Evolutionary conservation across 371 early-diverging fungal species (phyloP), one percentile per base, ranked within the genome.

Genomic region (Mortierella sp.): DNA sequence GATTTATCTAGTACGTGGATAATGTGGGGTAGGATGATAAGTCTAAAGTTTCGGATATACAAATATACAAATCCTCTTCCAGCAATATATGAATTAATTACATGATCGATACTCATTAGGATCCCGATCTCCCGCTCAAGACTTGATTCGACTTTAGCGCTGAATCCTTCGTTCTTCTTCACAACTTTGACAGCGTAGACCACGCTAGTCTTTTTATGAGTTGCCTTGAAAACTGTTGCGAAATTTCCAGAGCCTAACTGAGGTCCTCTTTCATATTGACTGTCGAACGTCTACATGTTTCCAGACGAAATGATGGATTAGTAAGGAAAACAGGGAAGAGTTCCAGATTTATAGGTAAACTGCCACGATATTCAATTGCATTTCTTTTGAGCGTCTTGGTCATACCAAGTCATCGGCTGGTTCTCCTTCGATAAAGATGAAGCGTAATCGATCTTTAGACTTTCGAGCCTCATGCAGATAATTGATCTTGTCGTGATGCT

Each of bases 101-200:
- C 94, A 68, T 96, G 95, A 26, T 90, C 84, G 22, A 96, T 83
- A 0, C 89, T 86, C 88, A 92, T 93, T 69, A 95, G 83, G 43
- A 95, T 92, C 4, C 88, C 81, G 51, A 94, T 90, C 72, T 96
- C 96, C 26, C 89, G 85, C 18, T 89, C 85, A 11, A 94, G 81
- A 61, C 92, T 92, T 66, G 87, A 75, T 18, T 90, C 75, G 55
- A 90, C 83, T 76, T 90, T 94, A 51, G 87, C 86, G 64, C 73
- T 81, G 39, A 74, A 89, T 86, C 26, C 85, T 74, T 59, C 83
- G 47, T 66, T 72, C 67, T 92, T 92, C 64, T 87, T 81, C 26
- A 94, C 88, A 22, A 91, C 85, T 66, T 94, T 94, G 68, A 92
- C 92, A 0, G 94, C 94, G 12, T 86, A 91, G 14, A 75, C 71